Conservation (phyloP, 805 yeast species). For the Kurtzmaniella fragi region DNA sequence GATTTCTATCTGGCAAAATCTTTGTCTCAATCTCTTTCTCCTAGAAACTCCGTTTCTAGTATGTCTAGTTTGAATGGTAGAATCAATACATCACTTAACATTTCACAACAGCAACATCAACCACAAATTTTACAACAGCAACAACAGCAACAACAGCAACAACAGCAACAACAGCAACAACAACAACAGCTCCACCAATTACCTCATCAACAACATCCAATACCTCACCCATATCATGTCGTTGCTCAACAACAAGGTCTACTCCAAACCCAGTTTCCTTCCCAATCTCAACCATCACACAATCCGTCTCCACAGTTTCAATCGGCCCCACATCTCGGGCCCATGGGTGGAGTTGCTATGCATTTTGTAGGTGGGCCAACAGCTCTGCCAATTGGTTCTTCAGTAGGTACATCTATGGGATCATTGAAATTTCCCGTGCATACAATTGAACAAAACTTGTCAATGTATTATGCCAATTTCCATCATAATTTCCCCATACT, state of each 20-base stretch:
- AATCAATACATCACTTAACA: conserved; percentile 12
- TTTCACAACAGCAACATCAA: conserved; percentile 9
- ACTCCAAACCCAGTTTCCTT: conserved; percentile 12
- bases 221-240: background rate
- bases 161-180: conserved; percentile 16
- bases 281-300: conserved; percentile 10
- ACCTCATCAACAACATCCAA: conserved; percentile 10
- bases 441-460: conserved; percentile 28
- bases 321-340: background rate
- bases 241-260: conserved; percentile 7
- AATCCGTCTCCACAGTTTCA: background rate
- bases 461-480: conserved; percentile 37
- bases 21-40: conserved; percentile 19
- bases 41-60: conserved; percentile 29
- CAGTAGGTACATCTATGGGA: too few species aligned
- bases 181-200: conserved; percentile 2
- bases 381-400: too few species aligned
- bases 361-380: background rate
- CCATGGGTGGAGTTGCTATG: conserved; percentile 1
- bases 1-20: conserved; percentile 27
- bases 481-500: conserved; percentile 44
- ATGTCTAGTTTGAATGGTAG: conserved; percentile 27
- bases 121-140: conserved; percentile 12
- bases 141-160: conserved; percentile 18
- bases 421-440: conserved; percentile 7